Base-by-base conservation (phyloP, 2,329 filamentous ascomycete species). In the Keithomyces neogunnii region DNA sequence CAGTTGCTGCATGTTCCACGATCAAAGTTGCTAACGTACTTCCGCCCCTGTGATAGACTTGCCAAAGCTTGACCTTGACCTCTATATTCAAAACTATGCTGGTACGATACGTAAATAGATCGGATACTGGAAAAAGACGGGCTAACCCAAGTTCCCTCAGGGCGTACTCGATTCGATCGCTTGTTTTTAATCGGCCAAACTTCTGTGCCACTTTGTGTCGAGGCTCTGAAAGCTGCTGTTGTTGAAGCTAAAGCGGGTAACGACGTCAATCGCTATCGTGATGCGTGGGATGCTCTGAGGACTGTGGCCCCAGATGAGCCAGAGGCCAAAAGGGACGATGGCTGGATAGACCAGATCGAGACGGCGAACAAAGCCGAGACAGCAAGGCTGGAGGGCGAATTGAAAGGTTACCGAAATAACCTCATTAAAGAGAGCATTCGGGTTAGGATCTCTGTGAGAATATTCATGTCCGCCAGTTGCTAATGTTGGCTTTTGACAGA, bases 371-470 rank as follows among this genome's bases (percentile, higher is more conserved):
- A 81, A 58, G 70, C 73, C 2, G 86, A 95, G 66, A 85, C 85
- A 1, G 75, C 82, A 51, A 81, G 86, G n/a, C 74, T 97, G 51
- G 89, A 96, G 64, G 73, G 79, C 13, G 89, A 97, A 67, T 75
- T 99, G 26, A 91, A 90, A 67, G 86, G 85, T 1, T 97, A 97
- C 69, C 96, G 93, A 70, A 96, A 96, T 65, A 99, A 97, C 62
- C 72, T 97, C 43, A 90, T 99, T 61, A 96, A 96, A 66, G 93
- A 99, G 71, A 96, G 90, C 71, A 96, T 97, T 62, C 73, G 91
- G 59, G 90, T 95, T 75, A 45, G 54, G 50, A 7, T 19, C 28
- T 47, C 36, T 13, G 19, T 19, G 19, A 19, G 19, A 19, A 19
- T 19, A 19, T 19, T 19, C 19, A 19, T 19, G 19, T 19, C 19